Conservation (phyloP, 352 stramenopile species). For the Globisporangium nagaii region DNA sequence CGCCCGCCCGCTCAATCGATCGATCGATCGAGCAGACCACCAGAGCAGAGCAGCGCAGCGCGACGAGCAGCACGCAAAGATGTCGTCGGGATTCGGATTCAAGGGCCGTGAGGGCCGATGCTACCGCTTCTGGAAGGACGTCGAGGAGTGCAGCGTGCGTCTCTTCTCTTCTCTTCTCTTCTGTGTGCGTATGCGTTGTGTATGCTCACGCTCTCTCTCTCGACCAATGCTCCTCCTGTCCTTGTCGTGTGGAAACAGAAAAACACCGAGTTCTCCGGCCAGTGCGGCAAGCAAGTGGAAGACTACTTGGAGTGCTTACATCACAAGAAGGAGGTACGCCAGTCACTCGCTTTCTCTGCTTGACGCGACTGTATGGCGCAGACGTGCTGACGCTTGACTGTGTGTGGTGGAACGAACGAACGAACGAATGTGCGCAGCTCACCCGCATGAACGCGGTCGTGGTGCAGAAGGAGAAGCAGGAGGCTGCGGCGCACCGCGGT, state of each 20-base stretch:
- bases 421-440: conserved; percentile 45
- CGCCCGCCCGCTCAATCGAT: too few species aligned
- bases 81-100: conserved; percentile 94
- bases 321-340: conserved; percentile 90
- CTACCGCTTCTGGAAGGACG: conserved; percentile 93
- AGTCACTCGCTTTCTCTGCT: too few species aligned
- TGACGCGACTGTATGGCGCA: too few species aligned
- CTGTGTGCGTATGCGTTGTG: conserved; percentile 23
- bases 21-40: too few species aligned
- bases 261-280: conserved; percentile 71
- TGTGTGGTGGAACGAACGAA: not conserved
- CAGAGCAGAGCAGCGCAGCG: conserved; percentile 8
- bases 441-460: conserved; percentile 81
- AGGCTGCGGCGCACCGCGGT: conserved; percentile 40
- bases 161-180: conserved; percentile 7
- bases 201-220: not conserved
- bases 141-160: conserved; percentile 94
- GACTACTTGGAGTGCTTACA: conserved; percentile 96
- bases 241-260: too few species aligned
- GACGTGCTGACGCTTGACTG: not conserved
- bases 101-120: conserved; percentile 89
- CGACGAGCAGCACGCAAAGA: conserved; percentile 21
- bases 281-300: conserved; percentile 85
- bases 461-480: conserved; percentile 71
- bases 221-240: too few species aligned